These are phyloP conservation scores for Penicillium nordicum DNA, from an alignment of 2,329 filamentous ascomycete genomes.

Conservation along the genomic window DNA sequence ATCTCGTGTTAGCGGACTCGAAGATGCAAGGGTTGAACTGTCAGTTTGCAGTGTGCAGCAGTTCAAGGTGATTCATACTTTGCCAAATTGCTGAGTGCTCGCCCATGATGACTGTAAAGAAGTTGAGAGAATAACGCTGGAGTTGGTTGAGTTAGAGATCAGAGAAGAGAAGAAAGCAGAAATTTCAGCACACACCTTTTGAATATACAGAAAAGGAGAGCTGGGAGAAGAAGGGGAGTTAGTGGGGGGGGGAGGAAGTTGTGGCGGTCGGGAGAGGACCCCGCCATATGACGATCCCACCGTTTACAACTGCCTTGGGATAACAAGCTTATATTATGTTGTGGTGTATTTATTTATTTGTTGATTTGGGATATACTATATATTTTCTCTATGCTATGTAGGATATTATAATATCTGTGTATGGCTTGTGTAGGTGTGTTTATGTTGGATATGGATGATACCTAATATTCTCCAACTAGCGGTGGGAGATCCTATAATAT, in stretches of 20 bases:
- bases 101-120: constrained; percentile 29
- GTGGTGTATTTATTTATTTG: not conserved
- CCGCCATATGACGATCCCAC: constrained; percentile 14
- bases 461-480: not conserved
- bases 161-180: not conserved
- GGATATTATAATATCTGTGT: not conserved
- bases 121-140: constrained; percentile 5
- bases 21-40: constrained; percentile 1
- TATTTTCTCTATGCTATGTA: not conserved
- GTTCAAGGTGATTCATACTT: constrained; percentile 23
- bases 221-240: constrained; percentile 4
- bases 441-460: not conserved
- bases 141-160: not conserved
- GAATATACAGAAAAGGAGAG: constrained; percentile 12
- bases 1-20: constrained; percentile 12
- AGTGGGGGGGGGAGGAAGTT: constrained; percentile 3
- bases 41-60: not conserved
- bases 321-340: not conserved
- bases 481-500: not conserved
- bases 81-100: constrained; percentile 39
- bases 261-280: constrained; percentile 13
- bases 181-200: constrained; percentile 2
- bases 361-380: not conserved
- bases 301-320: constrained; percentile 1
- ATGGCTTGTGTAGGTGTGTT: not conserved